Evolutionary conservation across 148 eudicot species (phyloP), one percentile per base, ranked within the genome.

Genomic region (Fagopyrum tataricum): DNA sequence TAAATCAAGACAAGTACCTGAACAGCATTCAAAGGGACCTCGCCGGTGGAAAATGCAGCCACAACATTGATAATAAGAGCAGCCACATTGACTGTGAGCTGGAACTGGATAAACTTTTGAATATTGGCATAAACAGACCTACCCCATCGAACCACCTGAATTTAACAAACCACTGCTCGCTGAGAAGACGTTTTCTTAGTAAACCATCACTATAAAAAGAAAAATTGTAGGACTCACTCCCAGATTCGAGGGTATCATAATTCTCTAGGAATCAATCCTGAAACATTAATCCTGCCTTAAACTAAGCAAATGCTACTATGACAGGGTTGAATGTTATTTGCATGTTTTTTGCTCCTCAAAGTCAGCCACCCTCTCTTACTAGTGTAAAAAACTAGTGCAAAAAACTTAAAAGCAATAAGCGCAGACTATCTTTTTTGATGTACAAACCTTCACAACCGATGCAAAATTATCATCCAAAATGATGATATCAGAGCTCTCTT

Each of bases 401-500:
- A 31, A 59, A 62, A 12, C 68, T 12, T 4, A 7, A 59, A 13
- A 37, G 6, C 18, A 31, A 39, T 62, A 62, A 62, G 40, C 15
- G 43, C 14, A 62, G 8, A 62, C 37, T 5, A 31, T 37, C 68
- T 26, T 61, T 61, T 61, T 61, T 40, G 31, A 12, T 61, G 67
- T 26, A 61, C 39, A 74, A 31, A 74, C 71, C 76, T 78, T 83
- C 42, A 85, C 85, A 56, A 82, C 79, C 5, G 88, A 85, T 55
- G 82, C 59, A 59, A 85, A 85, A 66, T 85, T 74, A 58, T 85
- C 85, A 64, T 82, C 88, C 64, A 85, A 67, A 73, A 82, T 85
- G 56, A 85, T 78, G 41, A 85, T 82, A 59, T 85, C 88, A 2
- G 88, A 85, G 72, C 85, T 80, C 73, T 85, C 85, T 70, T 85